Evolutionary conservation across 129 eudicot species (phyloP).

Genomic region (Lactuca sativa): DNA sequence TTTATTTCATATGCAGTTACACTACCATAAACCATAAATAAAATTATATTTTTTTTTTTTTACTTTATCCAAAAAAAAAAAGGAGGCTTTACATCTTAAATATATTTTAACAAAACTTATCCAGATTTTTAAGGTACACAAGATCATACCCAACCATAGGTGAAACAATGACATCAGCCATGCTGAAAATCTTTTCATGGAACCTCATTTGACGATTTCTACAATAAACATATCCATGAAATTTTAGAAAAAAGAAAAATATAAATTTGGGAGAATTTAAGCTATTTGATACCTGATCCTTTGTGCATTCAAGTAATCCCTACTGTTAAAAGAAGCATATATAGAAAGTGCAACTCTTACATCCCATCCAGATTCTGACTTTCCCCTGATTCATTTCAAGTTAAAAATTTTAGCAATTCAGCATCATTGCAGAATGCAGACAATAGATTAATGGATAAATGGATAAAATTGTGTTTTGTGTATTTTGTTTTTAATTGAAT

Average conservation of each 20-base stretch:
- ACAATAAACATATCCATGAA: slow-evolving; percentile 4
- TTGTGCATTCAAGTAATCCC: slow-evolving; percentile 93
- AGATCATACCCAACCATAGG: slow-evolving; percentile 81
- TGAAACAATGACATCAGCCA: slow-evolving; percentile 90
- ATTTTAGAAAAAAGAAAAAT: neutral
- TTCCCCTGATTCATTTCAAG: slow-evolving; percentile 42
- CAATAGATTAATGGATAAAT: too few relatives aligned
- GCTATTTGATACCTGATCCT: slow-evolving; percentile 54
- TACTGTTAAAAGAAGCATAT: slow-evolving; percentile 72
- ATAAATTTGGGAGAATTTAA: neutral
- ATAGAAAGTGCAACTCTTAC: slow-evolving; percentile 81
- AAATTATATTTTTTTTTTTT: neutral
- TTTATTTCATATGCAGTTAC: slow-evolving; percentile 78
- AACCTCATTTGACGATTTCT: slow-evolving; percentile 82
- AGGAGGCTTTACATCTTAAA: too few relatives aligned
- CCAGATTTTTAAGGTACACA: neutral
- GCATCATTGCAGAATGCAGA: neutral
- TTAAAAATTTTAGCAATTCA: slow-evolving; percentile 9
- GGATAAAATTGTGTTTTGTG: too few relatives aligned
- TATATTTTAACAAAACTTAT: neutral
- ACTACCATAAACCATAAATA: slow-evolving; percentile 36
- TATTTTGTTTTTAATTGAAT: neutral
- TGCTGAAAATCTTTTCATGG: slow-evolving; percentile 65
- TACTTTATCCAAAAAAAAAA: too few relatives aligned
- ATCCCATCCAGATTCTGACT: slow-evolving; percentile 77